Evolutionary conservation across 2,329 filamentous ascomycete species (phyloP).

Genomic region (Penicillium thymicola): DNA sequence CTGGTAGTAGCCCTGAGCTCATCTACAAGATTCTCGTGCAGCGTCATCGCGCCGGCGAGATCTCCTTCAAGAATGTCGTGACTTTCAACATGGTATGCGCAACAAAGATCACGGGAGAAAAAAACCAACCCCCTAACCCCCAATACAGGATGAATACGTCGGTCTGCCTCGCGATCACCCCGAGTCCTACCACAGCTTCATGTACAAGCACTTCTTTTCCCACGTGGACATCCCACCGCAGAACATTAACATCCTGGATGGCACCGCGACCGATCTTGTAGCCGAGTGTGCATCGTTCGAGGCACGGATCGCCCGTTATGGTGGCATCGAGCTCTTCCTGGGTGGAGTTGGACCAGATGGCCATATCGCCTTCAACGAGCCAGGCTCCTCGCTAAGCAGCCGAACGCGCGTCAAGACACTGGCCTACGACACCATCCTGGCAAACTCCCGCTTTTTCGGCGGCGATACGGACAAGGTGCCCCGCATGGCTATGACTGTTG

Average conservation of each 20-base stretch:
- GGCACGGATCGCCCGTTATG: slow-evolving; percentile 67
- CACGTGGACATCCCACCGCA: slow-evolving; percentile 75
- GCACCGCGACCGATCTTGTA: slow-evolving; percentile 71
- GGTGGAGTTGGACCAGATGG: slow-evolving; percentile 83
- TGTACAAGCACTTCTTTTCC: slow-evolving; percentile 91
- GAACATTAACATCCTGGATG: slow-evolving; percentile 82
- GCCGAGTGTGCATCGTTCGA: slow-evolving; percentile 78
- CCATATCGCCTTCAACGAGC: slow-evolving; percentile 89
- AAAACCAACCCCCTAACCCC: slow-evolving; percentile 8
- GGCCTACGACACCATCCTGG: slow-evolving; percentile 80
- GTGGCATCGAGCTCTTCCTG: slow-evolving; percentile 82
- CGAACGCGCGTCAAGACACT: slow-evolving; percentile 82
- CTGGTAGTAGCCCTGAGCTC: slow-evolving; percentile 73
- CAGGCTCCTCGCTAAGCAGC: slow-evolving; percentile 72
- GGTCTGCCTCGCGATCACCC: slow-evolving; percentile 77
- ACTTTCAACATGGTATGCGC: slow-evolving; percentile 80
- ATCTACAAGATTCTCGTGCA: slow-evolving; percentile 74
- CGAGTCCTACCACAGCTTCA: slow-evolving; percentile 85
- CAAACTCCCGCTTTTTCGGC: slow-evolving; percentile 80
- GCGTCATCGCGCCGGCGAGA: slow-evolving; percentile 47
- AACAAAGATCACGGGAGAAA: background rate
- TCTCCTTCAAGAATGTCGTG: slow-evolving; percentile 84
- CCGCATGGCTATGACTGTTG: slow-evolving; percentile 78
- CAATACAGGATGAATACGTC: slow-evolving; percentile 73
- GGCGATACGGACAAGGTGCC: slow-evolving; percentile 72